Conservation (phyloP, 352 stramenopile species). For the Albugo candida region DNA sequence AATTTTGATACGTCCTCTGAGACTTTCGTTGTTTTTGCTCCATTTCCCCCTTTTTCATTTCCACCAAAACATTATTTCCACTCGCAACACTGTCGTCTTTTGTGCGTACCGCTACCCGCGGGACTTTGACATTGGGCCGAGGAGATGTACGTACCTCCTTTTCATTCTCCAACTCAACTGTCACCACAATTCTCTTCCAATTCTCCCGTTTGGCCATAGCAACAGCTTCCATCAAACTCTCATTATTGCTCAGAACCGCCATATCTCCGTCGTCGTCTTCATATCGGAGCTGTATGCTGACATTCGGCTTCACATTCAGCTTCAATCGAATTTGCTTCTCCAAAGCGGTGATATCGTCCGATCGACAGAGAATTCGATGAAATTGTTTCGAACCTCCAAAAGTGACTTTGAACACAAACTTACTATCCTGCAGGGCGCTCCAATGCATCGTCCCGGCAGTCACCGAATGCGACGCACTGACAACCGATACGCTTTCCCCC, state of each 20-base stretch:
- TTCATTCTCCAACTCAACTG: conserved; percentile 10
- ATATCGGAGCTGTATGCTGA: conserved; percentile 51
- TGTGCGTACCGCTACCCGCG: no score
- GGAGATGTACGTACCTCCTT: no score
- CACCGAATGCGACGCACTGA: conserved; percentile 55
- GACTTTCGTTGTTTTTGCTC: no score
- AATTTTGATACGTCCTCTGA: no score
- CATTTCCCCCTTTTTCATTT: no score
- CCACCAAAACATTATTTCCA: no score
- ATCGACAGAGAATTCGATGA: conserved; percentile 67
- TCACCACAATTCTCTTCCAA: conserved; percentile 5
- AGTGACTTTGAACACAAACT: conserved; percentile 80
- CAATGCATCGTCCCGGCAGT: conserved; percentile 48
- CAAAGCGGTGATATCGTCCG: conserved; percentile 44
- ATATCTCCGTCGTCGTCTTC: conserved; percentile 12
- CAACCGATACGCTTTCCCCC: conserved; percentile 71
- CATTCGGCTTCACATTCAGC: conserved; percentile 33
- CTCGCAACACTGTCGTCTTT: no score
- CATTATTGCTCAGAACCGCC: conserved; percentile 6
- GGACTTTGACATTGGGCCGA: no score
- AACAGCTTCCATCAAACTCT: conserved; percentile 11
- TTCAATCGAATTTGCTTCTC: conserved; percentile 68
- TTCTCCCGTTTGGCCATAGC: conserved; percentile 7
- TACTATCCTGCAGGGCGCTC: conserved; percentile 39
- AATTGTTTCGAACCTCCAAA: conserved; percentile 60